Evolutionary conservation across 192 early-diverging fungal genomes (phyloP), one percentile per base, ranked within the genome.

Genomic region (Dissophora ornata): DNA sequence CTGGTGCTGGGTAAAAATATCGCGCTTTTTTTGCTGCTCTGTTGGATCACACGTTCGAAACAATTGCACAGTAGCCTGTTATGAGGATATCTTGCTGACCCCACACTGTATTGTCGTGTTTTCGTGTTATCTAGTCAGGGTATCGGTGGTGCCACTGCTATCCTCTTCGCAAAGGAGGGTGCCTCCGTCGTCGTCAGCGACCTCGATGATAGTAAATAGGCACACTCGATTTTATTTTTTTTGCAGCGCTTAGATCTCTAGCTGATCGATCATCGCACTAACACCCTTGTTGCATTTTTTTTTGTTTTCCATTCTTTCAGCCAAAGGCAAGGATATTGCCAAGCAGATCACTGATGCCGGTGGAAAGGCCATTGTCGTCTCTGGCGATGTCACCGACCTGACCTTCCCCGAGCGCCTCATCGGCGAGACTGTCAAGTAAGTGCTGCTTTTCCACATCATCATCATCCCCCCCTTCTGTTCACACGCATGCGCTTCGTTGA

Each of bases 171-270:
- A 46, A 92, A 90, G 74, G 85, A 88, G 41, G 96, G 96, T 62
- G 96, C 96, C 47, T 81, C 83, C 46, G 94, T 98, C 33, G 96
- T 98, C 26, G 92, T 98, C 71, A 98, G 96, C 63, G 96, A 98
- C 47, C 88, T 97, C 61, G 95, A 95, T 75, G 85, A 79, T 79
- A 73, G 74, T 79, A 81, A 71, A 56, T 48, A 26, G 4, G n/a
- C n/a, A n/a, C n/a, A n/a, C n/a, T n/a, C n/a, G n/a, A n/a, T n/a
- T n/a, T n/a, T n/a, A n/a, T n/a, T n/a, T n/a, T n/a, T n/a, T n/a
- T n/a, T n/a, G n/a, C n/a, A n/a, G n/a, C n/a, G n/a, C n/a, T n/a
- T n/a, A n/a, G n/a, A n/a, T n/a, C n/a, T n/a, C n/a, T n/a, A n/a
- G n/a, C n/a, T n/a, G n/a, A n/a, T n/a, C n/a, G n/a, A n/a, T n/a